Percentiles rank a stretch among this genome's conserved stretches.
phyloP scores from a whole-genome alignment of 2,329 filamentous ascomycete species.

The Trichoderma asperellum region DNA sequence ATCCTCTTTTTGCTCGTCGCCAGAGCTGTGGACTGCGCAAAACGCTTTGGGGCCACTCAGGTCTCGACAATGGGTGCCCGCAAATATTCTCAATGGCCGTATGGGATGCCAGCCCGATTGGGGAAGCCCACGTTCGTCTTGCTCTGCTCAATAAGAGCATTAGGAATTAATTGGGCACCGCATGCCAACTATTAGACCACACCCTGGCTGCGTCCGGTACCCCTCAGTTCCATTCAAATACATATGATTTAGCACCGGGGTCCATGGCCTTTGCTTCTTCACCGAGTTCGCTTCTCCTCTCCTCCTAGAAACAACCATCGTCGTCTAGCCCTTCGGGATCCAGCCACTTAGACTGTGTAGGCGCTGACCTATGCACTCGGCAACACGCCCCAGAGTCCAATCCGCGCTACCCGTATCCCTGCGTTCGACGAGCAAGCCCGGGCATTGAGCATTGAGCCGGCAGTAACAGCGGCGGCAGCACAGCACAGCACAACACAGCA shows the following conservation, averaged over 20 bases:
- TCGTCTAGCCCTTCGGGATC: constrained; percentile 32
- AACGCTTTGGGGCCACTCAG: neutral
- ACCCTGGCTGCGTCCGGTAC: constrained; percentile 35
- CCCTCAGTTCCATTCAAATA: constrained; percentile 42
- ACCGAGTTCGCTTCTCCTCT: constrained; percentile 47
- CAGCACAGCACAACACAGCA: neutral
- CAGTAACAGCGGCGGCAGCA: constrained; percentile 14
- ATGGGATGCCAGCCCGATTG: constrained; percentile 31
- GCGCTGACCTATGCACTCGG: constrained; percentile 32
- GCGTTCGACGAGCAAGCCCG: constrained; percentile 25
- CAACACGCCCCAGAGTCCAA: constrained; percentile 34
- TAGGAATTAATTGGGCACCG: constrained; percentile 29
- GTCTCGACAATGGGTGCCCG: constrained; percentile 12
- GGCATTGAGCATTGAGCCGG: constrained; percentile 10
- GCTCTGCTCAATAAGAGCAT: constrained; percentile 20
- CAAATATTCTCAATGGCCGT: constrained; percentile 3
- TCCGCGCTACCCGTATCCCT: constrained; percentile 35
- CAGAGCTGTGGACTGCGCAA: constrained; percentile 10
- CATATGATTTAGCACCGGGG: constrained; percentile 48
- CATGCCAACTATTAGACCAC: constrained; percentile 21
- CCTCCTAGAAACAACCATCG: constrained; percentile 43
- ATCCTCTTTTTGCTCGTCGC: constrained; percentile 3
- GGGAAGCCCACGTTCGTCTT: constrained; percentile 31
- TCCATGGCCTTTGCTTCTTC: constrained; percentile 43
- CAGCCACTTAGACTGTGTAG: constrained; percentile 27